phyloP scores from a whole-genome alignment of 352 stramenopile genomes.

The Phytopythium aichiense region DNA sequence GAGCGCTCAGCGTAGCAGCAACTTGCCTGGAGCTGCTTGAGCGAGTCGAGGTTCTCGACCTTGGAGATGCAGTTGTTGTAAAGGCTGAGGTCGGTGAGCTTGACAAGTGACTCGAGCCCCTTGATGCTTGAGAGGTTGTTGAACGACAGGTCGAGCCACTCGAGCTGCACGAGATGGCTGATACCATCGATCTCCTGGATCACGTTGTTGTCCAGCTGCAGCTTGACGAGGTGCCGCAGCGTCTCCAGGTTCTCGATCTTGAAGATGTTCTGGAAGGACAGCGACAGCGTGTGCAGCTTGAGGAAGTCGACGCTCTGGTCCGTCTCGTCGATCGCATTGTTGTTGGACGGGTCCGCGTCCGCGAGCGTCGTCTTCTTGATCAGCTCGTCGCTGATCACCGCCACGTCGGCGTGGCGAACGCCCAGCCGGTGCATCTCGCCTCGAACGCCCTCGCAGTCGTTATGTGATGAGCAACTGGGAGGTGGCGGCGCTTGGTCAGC shows the following conservation, averaged over 20 bases:
- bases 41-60: constrained; percentile 88
- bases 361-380: constrained; percentile 60
- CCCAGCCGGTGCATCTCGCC: constrained; percentile 62
- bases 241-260: constrained; percentile 94
- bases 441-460: background rate
- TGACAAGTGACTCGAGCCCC: constrained; percentile 87
- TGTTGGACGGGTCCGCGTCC: constrained; percentile 62
- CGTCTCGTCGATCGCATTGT: constrained; percentile 64
- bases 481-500: background rate
- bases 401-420: constrained; percentile 69
- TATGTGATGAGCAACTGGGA: background rate
- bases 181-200: constrained; percentile 91
- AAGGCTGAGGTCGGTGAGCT: constrained; percentile 90
- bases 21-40: constrained; percentile 73
- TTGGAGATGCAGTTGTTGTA: constrained; percentile 94
- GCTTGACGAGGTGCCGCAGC: constrained; percentile 82
- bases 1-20: no score
- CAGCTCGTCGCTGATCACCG: constrained; percentile 77
- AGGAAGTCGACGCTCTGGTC: constrained; percentile 69
- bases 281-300: constrained; percentile 67
- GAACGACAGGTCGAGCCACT: constrained; percentile 94
- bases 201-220: constrained; percentile 95
- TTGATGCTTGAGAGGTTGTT: constrained; percentile 93
- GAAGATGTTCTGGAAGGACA: constrained; percentile 93
- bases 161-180: constrained; percentile 77